These are phyloP conservation scores for Blastobotrys robertii DNA, from an alignment of 805 yeast genomes.

Conservation along the genomic window DNA sequence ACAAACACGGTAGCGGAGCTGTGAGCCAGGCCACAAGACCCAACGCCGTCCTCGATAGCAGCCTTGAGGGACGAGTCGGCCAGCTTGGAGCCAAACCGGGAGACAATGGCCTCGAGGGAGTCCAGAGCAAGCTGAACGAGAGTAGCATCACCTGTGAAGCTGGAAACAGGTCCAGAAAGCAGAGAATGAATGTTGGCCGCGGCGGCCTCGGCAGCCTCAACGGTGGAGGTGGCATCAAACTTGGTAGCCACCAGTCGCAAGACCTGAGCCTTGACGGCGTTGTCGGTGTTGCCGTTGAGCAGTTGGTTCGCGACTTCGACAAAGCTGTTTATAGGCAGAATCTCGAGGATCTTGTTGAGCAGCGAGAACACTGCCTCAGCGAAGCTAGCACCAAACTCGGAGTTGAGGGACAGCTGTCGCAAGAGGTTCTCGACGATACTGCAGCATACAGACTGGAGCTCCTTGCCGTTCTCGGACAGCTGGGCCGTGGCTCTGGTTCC, in stretches of 20 bases:
- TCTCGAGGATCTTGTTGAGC: conserved; percentile 51
- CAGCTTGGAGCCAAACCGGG: conserved; percentile 42
- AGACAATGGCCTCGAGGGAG: conserved; percentile 51
- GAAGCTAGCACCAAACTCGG: conserved; percentile 23
- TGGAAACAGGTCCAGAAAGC: conserved; percentile 32
- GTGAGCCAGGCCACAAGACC: conserved; percentile 51
- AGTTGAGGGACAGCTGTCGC: neutral
- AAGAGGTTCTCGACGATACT: conserved; percentile 6
- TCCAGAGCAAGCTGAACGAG: conserved; percentile 64
- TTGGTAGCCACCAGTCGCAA: conserved; percentile 55
- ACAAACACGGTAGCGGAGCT: conserved; percentile 53
- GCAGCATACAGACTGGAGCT: neutral
- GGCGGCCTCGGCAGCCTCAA: conserved; percentile 39
- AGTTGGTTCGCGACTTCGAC: conserved; percentile 49
- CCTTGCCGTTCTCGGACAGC: neutral
- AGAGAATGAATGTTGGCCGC: conserved; percentile 40
- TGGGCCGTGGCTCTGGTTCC: too few species aligned
- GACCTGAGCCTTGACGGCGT: conserved; percentile 49
- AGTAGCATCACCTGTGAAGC: conserved; percentile 27
- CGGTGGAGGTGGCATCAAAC: conserved; percentile 59
- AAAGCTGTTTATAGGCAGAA: conserved; percentile 69
- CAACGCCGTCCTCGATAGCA: conserved; percentile 33
- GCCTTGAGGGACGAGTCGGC: neutral
- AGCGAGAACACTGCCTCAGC: conserved; percentile 41
- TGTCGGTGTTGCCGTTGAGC: conserved; percentile 24